These are phyloP conservation scores for Ceratocystis smalleyi DNA, from an alignment of 2,329 filamentous ascomycete genomes.

Conservation along the genomic window DNA sequence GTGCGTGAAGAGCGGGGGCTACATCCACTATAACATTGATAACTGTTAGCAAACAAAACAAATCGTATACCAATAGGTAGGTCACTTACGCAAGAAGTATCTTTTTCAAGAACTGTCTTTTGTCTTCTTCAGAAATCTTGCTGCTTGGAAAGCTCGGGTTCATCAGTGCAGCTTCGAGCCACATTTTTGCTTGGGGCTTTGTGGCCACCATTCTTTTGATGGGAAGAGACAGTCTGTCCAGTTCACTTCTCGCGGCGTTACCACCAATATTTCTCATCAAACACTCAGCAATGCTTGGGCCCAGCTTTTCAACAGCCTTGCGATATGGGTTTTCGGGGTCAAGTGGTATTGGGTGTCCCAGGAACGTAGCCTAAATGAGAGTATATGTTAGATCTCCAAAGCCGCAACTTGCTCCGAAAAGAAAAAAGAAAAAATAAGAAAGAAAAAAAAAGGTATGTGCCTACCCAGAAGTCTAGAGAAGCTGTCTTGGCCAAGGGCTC, in stretches of 20 bases:
- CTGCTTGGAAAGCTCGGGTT: conserved; percentile 41
- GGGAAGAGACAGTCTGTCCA: conserved; percentile 55
- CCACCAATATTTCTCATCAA: conserved; percentile 53
- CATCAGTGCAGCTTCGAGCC: conserved; percentile 46
- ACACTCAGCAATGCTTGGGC: conserved; percentile 42
- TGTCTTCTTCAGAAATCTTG: conserved; percentile 45
- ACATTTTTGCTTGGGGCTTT: conserved; percentile 40
- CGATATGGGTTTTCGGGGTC: conserved; percentile 30
- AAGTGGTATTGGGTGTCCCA: conserved; percentile 30
- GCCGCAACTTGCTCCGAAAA: neutral
- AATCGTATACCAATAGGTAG: neutral
- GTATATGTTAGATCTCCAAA: neutral
- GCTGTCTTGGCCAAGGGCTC: conserved; percentile 63
- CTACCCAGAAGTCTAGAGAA: conserved; percentile 61
- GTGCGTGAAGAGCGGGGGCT: conserved; percentile 47
- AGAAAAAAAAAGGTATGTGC: conserved; percentile 19
- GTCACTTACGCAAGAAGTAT: conserved; percentile 30
- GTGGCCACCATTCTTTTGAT: conserved; percentile 50
- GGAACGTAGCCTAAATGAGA: conserved; percentile 35
- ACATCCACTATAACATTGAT: conserved; percentile 34
- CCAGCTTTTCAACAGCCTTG: conserved; percentile 41
- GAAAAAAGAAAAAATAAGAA: neutral
- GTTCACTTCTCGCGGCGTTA: conserved; percentile 51
- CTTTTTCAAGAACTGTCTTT: conserved; percentile 49
- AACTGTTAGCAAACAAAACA: neutral